Percentiles rank a stretch among this genome's conserved stretches.
These are phyloP conservation scores for Cryptococcus sp. DNA, from an alignment of 1,284 basidiomycete genomes.

Conservation along the genomic window DNA sequence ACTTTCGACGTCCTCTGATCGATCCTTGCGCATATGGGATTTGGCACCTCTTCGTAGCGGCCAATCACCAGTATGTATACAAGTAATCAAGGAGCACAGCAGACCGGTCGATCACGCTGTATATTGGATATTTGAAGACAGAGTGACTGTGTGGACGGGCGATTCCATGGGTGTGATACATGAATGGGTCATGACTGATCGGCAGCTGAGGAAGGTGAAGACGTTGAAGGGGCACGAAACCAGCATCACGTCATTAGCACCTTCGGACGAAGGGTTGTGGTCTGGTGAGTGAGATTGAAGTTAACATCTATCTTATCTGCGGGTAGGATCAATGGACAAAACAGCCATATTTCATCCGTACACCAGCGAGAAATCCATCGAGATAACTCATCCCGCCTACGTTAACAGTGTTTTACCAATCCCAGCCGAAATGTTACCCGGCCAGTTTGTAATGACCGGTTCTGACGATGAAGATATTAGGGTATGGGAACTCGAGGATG, in stretches of 20 bases:
- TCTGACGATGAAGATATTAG: conserved; percentile 71
- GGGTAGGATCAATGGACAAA: conserved; percentile 76
- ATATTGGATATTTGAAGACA: neutral
- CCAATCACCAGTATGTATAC: conserved; percentile 59
- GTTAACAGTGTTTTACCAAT: conserved; percentile 71
- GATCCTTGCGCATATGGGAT: conserved; percentile 81
- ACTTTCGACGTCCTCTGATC: conserved; percentile 78
- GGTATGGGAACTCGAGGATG: conserved; percentile 51
- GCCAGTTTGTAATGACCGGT: conserved; percentile 67
- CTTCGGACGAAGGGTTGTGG: conserved; percentile 69
- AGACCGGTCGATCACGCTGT: conserved; percentile 30
- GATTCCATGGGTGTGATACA: conserved; percentile 83
- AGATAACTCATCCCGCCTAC: conserved; percentile 61
- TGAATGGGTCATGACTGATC: conserved; percentile 27
- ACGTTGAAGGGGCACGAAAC: conserved; percentile 49
- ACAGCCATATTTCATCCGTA: conserved; percentile 59
- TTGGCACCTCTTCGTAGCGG: conserved; percentile 48
- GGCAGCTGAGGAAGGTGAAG: conserved; percentile 32
- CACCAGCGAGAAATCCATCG: conserved; percentile 2
- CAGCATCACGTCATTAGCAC: conserved; percentile 56
- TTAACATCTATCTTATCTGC: too few species aligned
- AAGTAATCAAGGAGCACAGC: conserved; percentile 34
- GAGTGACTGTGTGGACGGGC: conserved; percentile 60
- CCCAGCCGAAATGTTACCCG: conserved; percentile 55
- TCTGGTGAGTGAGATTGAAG: conserved; percentile 57